These are phyloP conservation scores for Aphanomyces stellatus DNA, from an alignment of 352 stramenopile genomes.

Conservation along the genomic window DNA sequence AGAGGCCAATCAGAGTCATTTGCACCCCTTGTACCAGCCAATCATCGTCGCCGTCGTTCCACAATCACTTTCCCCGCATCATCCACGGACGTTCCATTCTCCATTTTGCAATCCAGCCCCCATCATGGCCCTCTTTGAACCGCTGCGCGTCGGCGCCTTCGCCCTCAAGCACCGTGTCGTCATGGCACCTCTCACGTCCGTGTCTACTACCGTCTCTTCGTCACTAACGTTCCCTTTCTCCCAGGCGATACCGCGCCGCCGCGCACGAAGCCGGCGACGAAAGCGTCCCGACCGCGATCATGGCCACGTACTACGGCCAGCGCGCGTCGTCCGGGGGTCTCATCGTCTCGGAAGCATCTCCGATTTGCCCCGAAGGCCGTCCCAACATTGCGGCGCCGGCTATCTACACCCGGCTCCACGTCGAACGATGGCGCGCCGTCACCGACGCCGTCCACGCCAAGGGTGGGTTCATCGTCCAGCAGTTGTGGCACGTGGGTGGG, in stretches of 20 bases:
- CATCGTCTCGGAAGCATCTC: slow-evolving; percentile 51
- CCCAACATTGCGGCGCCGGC: slow-evolving; percentile 24
- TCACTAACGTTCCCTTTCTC: background rate
- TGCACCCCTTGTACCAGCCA: too few relatives aligned
- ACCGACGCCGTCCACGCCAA: slow-evolving; percentile 60
- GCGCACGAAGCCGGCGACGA: slow-evolving; percentile 25
- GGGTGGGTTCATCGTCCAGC: slow-evolving; percentile 48
- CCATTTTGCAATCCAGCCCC: background rate
- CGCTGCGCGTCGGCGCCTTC: slow-evolving; percentile 5
- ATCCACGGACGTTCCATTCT: too few relatives aligned
- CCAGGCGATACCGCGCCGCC: slow-evolving; percentile 21
- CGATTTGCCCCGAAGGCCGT: slow-evolving; percentile 29
- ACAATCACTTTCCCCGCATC: too few relatives aligned
- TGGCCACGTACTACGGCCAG: slow-evolving; percentile 54
- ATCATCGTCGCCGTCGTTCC: too few relatives aligned
- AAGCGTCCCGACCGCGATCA: slow-evolving; percentile 31
- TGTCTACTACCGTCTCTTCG: background rate
- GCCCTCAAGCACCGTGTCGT: slow-evolving; percentile 43
- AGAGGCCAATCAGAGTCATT: too few relatives aligned
- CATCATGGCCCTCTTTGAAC: slow-evolving; percentile 1
- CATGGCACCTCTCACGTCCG: slow-evolving; percentile 55
- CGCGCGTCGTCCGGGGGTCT: slow-evolving; percentile 45
- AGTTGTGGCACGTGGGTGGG: slow-evolving; percentile 76
- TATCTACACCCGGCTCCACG: slow-evolving; percentile 36
- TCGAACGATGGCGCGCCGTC: slow-evolving; percentile 34